These are phyloP conservation scores for Ogataea degrootiae DNA, from an alignment of 805 yeast species.

Conservation along the genomic window DNA sequence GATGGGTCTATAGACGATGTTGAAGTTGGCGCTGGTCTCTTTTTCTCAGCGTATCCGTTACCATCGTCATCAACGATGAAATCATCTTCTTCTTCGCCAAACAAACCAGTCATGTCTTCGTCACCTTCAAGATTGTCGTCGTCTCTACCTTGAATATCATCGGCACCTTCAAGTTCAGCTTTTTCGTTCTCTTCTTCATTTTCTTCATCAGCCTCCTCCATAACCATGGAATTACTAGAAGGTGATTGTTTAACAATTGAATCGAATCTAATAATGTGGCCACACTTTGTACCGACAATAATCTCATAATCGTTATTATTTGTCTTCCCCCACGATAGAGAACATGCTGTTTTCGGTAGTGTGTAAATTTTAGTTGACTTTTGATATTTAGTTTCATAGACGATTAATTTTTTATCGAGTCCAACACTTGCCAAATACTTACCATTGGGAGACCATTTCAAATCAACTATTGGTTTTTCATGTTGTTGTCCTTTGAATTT, in stretches of 20 bases:
- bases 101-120: conserved; percentile 28
- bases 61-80: conserved; percentile 65
- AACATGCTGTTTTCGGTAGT: conserved; percentile 18
- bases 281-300: conserved; percentile 40
- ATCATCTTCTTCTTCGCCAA: conserved; percentile 42
- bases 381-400: conserved; percentile 50
- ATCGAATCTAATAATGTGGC: conserved; percentile 31
- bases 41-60: conserved; percentile 30
- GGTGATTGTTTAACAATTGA: conserved; percentile 8
- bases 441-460: conserved; percentile 61
- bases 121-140: conserved; percentile 21
- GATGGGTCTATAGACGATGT: not conserved
- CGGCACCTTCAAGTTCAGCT: conserved; percentile 19
- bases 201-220: conserved; percentile 14
- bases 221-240: conserved; percentile 2
- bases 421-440: conserved; percentile 55
- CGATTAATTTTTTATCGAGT: conserved; percentile 41
- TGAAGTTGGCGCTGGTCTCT: conserved; percentile 6
- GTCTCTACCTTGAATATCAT: conserved; percentile 14
- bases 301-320: conserved; percentile 20
- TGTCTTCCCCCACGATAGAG: conserved; percentile 31
- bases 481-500: conserved; percentile 23
- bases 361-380: conserved; percentile 29
- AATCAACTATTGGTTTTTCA: conserved; percentile 38
- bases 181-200: conserved; percentile 12